These are phyloP conservation scores for Neckera pumila DNA, from an alignment of 225 moss, liverwort and hornwort species.

Conservation along the genomic window DNA sequence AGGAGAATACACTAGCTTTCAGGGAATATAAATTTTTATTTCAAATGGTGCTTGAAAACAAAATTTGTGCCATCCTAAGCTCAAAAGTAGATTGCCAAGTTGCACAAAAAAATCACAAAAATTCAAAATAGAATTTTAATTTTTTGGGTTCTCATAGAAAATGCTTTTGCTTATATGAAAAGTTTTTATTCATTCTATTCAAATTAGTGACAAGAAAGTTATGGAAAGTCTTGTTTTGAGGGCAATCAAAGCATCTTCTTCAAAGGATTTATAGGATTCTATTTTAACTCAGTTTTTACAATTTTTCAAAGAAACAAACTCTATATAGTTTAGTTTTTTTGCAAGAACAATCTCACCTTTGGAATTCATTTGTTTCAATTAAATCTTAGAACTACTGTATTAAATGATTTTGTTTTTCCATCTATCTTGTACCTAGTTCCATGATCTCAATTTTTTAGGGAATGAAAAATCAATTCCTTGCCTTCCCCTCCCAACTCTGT, in stretches of 20 bases:
- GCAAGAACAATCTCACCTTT: background rate
- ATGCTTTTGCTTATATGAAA: fast-evolving
- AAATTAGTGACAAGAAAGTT: background rate
- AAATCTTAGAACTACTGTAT: background rate
- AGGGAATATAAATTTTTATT: too few relatives aligned
- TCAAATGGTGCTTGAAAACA: background rate
- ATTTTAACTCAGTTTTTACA: background rate
- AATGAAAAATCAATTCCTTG: background rate
- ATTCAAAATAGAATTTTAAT: background rate
- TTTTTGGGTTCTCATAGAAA: background rate
- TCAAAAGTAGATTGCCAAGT: fast-evolving
- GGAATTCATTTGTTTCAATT: background rate
- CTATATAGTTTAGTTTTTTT: fast-evolving
- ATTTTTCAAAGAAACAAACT: background rate
- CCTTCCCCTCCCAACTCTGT: fast-evolving
- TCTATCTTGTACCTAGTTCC: fast-evolving
- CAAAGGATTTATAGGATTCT: background rate
- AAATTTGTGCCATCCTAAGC: background rate
- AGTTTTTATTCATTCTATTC: background rate
- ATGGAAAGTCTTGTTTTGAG: fast-evolving
- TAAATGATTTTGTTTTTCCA: background rate
- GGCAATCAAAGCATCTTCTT: background rate
- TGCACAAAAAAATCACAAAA: background rate
- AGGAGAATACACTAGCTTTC: fast-evolving
- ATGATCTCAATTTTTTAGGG: fast-evolving